Conservation (phyloP, 108 stramenopile species). For the Cyclotella choctawhatcheeana region DNA sequence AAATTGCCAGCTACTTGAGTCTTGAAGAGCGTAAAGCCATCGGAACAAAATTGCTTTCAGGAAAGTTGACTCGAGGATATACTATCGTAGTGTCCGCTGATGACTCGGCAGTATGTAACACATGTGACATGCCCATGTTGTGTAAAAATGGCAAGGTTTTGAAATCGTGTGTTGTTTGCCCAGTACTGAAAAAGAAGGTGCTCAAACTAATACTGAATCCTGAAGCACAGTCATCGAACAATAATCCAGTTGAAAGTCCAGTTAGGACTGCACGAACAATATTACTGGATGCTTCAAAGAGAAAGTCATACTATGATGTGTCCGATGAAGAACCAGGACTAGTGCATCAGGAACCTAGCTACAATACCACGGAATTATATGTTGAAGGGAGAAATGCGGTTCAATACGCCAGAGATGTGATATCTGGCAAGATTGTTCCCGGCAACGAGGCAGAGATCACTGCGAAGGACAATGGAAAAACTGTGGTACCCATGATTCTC, state of each 20-base stretch:
- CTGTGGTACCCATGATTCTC: neutral
- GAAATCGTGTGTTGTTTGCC: slow-evolving; percentile 12
- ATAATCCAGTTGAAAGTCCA: neutral
- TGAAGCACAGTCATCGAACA: neutral
- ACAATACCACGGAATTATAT: neutral
- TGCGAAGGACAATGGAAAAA: no score
- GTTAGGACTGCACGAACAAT: neutral
- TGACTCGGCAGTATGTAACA: neutral
- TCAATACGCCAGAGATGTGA: neutral
- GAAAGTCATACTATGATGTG: neutral
- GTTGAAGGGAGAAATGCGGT: slow-evolving; percentile 9
- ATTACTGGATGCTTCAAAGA: slow-evolving; percentile 2
- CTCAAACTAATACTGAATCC: slow-evolving; percentile 4
- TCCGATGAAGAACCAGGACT: neutral
- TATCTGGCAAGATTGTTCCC: neutral
- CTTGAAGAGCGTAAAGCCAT: slow-evolving; percentile 1
- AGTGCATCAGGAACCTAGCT: no score
- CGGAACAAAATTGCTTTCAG: neutral
- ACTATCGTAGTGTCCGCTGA: neutral
- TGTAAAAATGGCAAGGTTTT: neutral
- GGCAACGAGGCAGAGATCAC: no score
- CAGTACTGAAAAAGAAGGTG: slow-evolving; percentile 13
- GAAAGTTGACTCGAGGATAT: slow-evolving; percentile 6
- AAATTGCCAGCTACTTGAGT: neutral
- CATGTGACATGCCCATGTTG: slow-evolving; percentile 22